Evolutionary conservation across 768 basidiomycete genomes (phyloP).

Genomic region (Macrolepiota albuminosa): DNA sequence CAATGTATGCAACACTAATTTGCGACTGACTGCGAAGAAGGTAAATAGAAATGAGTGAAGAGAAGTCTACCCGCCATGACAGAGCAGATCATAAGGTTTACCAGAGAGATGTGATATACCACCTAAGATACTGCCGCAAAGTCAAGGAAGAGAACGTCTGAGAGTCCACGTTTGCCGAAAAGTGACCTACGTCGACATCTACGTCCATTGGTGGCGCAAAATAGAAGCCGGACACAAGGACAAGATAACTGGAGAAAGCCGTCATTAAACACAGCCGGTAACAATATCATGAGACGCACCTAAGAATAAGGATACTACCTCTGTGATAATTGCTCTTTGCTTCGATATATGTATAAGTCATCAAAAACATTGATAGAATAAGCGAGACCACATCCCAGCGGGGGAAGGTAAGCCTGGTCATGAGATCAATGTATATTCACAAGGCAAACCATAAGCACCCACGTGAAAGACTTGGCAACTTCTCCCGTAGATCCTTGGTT

Average conservation of each 20-base stretch:
- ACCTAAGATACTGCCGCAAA: slow-evolving; percentile 33
- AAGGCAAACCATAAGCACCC: slow-evolving; percentile 26
- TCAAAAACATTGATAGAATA: slow-evolving; percentile 92
- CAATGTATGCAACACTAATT: slow-evolving; percentile 18
- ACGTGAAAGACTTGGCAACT: slow-evolving; percentile 92
- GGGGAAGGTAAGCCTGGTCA: slow-evolving; percentile 86
- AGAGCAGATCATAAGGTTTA: slow-evolving; percentile 7
- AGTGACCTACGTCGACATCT: slow-evolving; percentile 33
- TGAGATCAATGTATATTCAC: slow-evolving; percentile 3
- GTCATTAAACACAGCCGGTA: slow-evolving; percentile 7
- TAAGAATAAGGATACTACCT: slow-evolving; percentile 91
- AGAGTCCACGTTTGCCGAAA: slow-evolving; percentile 9
- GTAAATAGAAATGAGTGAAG: not conserved
- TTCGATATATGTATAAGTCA: slow-evolving; percentile 99
- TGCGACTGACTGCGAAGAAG: not conserved
- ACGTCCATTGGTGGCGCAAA: slow-evolving; percentile 62
- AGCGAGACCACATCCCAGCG: slow-evolving; percentile 97
- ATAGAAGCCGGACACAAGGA: slow-evolving; percentile 89
- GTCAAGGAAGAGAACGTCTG: slow-evolving; percentile 35
- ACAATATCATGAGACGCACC: slow-evolving; percentile 38
- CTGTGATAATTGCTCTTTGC: slow-evolving; percentile 98
- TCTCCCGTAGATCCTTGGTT: slow-evolving; percentile 82
- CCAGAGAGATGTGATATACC: slow-evolving; percentile 30
- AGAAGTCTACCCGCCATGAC: not conserved
- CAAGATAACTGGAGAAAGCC: slow-evolving; percentile 66